phyloP scores from a whole-genome alignment of 805 yeast species.

The Lipomyces mesembrius region DNA sequence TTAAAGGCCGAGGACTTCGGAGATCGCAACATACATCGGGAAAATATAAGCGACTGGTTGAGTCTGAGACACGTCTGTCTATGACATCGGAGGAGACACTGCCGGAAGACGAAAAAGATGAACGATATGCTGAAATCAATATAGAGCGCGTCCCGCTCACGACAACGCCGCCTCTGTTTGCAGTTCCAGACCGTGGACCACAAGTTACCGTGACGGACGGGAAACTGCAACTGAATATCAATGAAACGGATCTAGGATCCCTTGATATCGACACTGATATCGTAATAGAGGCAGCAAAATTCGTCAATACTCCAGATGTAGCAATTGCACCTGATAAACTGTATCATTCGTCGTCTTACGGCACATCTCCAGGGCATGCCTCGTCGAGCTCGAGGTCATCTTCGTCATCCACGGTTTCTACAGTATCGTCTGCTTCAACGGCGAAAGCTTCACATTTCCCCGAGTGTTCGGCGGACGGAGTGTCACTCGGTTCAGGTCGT shows the following conservation, averaged over 20 bases:
- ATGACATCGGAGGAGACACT: constrained; percentile 2
- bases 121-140: not conserved
- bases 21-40: constrained; percentile 18
- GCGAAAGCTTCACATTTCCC: not conserved
- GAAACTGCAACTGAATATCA: constrained; percentile 19
- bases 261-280: constrained; percentile 9
- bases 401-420: constrained; percentile 11
- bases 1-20: constrained; percentile 19
- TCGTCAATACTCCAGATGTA: constrained; percentile 3
- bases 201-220: constrained; percentile 26
- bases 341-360: not conserved
- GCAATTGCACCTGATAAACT: not conserved
- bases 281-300: not conserved
- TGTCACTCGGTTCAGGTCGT: not conserved
- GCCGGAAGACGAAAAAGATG: constrained; percentile 2
- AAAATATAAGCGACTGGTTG: constrained; percentile 1
- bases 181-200: constrained; percentile 3
- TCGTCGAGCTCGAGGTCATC: constrained; percentile 22
- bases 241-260: constrained; percentile 11
- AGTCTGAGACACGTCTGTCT: not conserved
- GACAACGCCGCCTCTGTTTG: not conserved
- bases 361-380: constrained; percentile 6
- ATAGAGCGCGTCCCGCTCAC: not conserved
- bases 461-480: not conserved
- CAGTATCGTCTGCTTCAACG: constrained; percentile 5